phyloP scores from a whole-genome alignment of 768 basidiomycete species.

The Trametes cingulata region DNA sequence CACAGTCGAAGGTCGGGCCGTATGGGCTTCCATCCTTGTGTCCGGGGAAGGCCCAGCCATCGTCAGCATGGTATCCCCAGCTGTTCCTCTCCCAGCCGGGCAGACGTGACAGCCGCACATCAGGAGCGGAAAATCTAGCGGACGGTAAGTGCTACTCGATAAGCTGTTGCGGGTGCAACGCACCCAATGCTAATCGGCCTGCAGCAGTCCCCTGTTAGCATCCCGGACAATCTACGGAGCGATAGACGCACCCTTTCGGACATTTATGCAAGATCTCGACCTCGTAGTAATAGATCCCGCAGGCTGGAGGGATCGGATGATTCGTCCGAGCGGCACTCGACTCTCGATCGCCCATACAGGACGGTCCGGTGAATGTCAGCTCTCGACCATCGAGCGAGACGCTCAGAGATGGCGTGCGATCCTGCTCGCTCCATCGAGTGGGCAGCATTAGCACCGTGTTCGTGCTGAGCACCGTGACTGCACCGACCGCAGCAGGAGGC shows the following conservation, averaged over 20 bases:
- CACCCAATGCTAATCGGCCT: conserved; percentile 86
- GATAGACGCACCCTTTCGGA: conserved; percentile 64
- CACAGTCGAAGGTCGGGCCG: conserved; percentile 81
- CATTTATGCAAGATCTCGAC: conserved; percentile 81
- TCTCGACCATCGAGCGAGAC: conserved; percentile 75
- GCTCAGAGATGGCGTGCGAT: conserved; percentile 56
- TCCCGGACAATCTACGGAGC: background rate
- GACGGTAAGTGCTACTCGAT: background rate
- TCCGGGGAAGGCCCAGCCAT: conserved; percentile 74
- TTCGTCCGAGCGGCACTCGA: conserved; percentile 75
- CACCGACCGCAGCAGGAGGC: conserved; percentile 19
- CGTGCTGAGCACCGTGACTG: conserved; percentile 19
- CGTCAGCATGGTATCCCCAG: conserved; percentile 94
- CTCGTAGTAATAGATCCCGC: conserved; percentile 96
- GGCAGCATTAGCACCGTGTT: conserved; percentile 56
- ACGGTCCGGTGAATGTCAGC: conserved; percentile 59
- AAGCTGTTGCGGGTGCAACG: conserved; percentile 25
- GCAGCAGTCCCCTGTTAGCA: conserved; percentile 1
- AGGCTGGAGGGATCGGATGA: conserved; percentile 76
- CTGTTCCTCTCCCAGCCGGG: conserved; percentile 86
- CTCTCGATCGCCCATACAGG: conserved; percentile 69
- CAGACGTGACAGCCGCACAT: conserved; percentile 68
- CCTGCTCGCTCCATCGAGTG: conserved; percentile 77
- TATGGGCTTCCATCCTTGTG: conserved; percentile 72
- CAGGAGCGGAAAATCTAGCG: conserved; percentile 63